Base-by-base conservation (phyloP, 805 yeast species). In the Blastobotrys attinorum region DNA sequence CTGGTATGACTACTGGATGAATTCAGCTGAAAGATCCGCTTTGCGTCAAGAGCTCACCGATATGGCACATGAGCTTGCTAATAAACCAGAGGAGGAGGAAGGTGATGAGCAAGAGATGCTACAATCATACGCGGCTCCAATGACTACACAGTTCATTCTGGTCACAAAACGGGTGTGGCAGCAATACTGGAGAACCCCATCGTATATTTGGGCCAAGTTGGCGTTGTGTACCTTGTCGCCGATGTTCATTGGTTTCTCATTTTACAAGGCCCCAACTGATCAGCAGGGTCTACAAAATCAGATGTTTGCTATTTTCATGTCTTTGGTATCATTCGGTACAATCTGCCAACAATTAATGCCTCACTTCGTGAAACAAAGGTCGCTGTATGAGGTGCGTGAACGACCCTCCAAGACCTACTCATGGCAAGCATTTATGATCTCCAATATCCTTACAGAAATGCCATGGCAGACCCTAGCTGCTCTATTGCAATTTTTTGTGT, bases 241-340 rank as follows among this genome's bases (percentile, higher is more conserved):
- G 17, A 57, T 81, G 39, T 78, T 80, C 66, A 79, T 78, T 53
- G 86, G 86, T 50, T 77, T 81, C 57, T 73, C 85, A 4, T 79
- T 79, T 63, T 80, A 74, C 63, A 79, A 78, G 47, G 83, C 87
- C 29, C 67, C 70, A 44, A 71, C 70, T 20, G 72, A 86, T 11
- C 58, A 71, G 37, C 86, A 78, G 61, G 82, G 86, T 57, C 61
- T 85, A 55, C 95, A 87, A 62, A 84, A 85, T 63, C 92, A 82
- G 66, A 79, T 83, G 87, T 76, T 82, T 54, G 70, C 88, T 2
- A 58, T 81, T 36, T 84, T 84, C 66, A 80, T 83, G 86, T 73
- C 78, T 55, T 58, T 76, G 33, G 70, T 76, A 53, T 66, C 73
- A 40, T 70, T 79, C 54, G 63, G 70, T 49, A 73, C 80, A 22